Conservation (phyloP, 257 asterid genomes). For the Rehmannia glutinosa region DNA sequence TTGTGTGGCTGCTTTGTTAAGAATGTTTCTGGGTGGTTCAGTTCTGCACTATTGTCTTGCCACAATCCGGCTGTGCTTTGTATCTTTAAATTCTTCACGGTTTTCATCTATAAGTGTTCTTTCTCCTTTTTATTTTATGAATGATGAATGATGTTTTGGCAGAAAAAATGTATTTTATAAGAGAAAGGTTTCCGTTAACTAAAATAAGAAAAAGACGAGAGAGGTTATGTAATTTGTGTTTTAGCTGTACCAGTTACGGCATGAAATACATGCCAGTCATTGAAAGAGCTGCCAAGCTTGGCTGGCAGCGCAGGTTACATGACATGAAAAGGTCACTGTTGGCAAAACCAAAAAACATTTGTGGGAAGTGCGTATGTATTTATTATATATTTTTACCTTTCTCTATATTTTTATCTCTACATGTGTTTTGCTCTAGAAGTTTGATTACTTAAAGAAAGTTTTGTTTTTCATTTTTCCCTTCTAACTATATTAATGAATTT, state of each 20-base stretch:
- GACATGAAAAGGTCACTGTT: not conserved
- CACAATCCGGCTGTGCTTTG: not conserved
- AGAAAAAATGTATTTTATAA: not conserved
- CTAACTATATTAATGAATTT: not conserved
- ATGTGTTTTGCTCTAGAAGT: not conserved
- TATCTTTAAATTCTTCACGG: no score
- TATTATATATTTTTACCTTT: not conserved
- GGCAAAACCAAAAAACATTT: not conserved
- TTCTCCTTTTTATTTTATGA: not conserved
- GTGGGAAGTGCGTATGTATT: not conserved
- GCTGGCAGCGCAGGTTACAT: not conserved
- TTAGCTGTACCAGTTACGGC: not conserved
- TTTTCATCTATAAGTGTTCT: not conserved
- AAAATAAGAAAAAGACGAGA: not conserved
- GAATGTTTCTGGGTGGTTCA: not conserved
- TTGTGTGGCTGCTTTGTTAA: not conserved
- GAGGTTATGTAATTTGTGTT: not conserved
- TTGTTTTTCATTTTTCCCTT: not conserved
- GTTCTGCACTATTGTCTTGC: not conserved
- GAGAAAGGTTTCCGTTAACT: not conserved
- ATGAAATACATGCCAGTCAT: slow-evolving; percentile 3
- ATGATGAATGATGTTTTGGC: not conserved
- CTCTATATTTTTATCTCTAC: not conserved
- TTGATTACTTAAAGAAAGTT: not conserved
- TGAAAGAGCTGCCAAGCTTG: slow-evolving; percentile 5